These are phyloP conservation scores for Colletotrichum tropicicola DNA, from an alignment of 2,329 filamentous ascomycete species.

Conservation along the genomic window DNA sequence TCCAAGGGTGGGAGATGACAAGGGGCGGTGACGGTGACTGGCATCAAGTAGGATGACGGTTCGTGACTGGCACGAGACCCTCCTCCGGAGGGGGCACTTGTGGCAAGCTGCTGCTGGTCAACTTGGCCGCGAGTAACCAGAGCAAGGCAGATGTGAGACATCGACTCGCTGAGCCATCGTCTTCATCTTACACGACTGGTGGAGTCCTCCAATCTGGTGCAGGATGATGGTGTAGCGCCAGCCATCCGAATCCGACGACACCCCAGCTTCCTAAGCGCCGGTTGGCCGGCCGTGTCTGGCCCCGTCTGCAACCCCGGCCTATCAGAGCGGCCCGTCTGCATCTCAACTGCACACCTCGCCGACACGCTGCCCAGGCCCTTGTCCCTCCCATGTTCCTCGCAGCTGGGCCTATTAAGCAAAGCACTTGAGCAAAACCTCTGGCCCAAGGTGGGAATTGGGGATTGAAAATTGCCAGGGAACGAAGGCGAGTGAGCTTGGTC, in stretches of 20 bases:
- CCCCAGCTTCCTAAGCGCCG: conserved; percentile 57
- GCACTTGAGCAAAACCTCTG: conserved; percentile 8
- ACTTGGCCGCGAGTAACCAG: conserved; percentile 33
- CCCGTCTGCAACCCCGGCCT: conserved; percentile 46
- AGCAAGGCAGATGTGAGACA: conserved; percentile 57
- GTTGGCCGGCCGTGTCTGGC: conserved; percentile 46
- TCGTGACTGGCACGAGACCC: conserved; percentile 52
- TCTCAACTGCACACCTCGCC: conserved; percentile 38
- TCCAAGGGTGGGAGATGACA: conserved; percentile 6
- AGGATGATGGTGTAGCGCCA: conserved; percentile 52
- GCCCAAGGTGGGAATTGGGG: conserved; percentile 18
- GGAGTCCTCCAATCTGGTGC: conserved; percentile 46
- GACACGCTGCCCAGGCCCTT: conserved; percentile 35
- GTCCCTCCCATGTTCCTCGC: conserved; percentile 25
- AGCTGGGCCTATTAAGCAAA: conserved; percentile 28
- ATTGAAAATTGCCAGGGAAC: not conserved
- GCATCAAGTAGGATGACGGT: conserved; percentile 38
- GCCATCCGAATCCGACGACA: conserved; percentile 50
- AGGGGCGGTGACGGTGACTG: conserved; percentile 19
- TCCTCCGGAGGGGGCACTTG: conserved; percentile 42
- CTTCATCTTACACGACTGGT: conserved; percentile 52
- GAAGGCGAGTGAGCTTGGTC: conserved; percentile 9
- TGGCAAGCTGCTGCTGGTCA: conserved; percentile 47
- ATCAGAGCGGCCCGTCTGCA: conserved; percentile 48
- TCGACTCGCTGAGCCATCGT: conserved; percentile 52